Evolutionary conservation across 2,329 filamentous ascomycete species (phyloP).

Genomic region (Claviceps sp.): DNA sequence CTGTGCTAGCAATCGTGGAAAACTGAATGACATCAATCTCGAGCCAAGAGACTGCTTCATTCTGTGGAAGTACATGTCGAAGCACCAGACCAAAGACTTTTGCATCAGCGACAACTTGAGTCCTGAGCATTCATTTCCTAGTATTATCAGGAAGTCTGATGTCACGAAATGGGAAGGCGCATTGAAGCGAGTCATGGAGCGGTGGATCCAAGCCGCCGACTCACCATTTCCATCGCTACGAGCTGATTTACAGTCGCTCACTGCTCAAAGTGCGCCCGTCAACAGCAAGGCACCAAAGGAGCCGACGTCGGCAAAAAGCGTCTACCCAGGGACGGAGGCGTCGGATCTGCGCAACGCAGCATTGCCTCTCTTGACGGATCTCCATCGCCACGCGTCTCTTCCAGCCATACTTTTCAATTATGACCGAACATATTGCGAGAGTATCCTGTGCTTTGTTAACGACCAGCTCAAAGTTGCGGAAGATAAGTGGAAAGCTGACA

Average conservation of each 20-base stretch:
- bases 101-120: neutral
- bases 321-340: constrained; percentile 29
- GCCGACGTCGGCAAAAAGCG: neutral
- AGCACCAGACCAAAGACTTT: constrained; percentile 31
- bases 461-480: constrained; percentile 9
- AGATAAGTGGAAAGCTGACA: constrained; percentile 37
- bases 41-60: constrained; percentile 58
- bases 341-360: constrained; percentile 31
- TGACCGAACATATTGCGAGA: constrained; percentile 52
- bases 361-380: constrained; percentile 20
- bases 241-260: neutral
- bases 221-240: neutral
- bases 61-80: constrained; percentile 51
- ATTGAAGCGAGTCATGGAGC: neutral
- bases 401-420: constrained; percentile 71
- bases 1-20: constrained; percentile 33
- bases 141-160: neutral
- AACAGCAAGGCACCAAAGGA: neutral
- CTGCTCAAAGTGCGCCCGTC: constrained; percentile 14
- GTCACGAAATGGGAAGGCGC: neutral
- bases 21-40: constrained; percentile 53
- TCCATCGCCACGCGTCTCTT: constrained; percentile 51
- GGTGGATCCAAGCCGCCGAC: neutral
- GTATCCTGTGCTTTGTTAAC: constrained; percentile 37
- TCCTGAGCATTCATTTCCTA: neutral